phyloP scores from a whole-genome alignment of 106 monocot genomes.

The Dendrobium chrysotoxum region DNA sequence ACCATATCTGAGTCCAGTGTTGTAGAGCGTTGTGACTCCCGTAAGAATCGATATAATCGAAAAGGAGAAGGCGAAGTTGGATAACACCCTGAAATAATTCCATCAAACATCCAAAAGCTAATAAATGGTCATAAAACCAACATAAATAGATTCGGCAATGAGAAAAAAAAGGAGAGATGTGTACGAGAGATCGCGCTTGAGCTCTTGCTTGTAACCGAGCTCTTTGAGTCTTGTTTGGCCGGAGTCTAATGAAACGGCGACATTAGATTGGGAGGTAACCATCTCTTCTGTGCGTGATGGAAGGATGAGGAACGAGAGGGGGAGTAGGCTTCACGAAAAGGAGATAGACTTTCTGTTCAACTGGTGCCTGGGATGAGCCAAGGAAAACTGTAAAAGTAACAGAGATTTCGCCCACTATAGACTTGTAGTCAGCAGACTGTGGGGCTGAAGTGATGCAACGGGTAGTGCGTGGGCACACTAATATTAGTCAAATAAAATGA shows the following conservation, averaged over 20 bases:
- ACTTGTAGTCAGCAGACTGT: too few species aligned
- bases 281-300: background rate
- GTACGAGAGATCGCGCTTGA: conserved; percentile 92
- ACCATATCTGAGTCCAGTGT: conserved; percentile 66
- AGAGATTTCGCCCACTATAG: too few species aligned
- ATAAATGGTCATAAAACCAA: too few species aligned
- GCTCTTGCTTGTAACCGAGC: conserved; percentile 95
- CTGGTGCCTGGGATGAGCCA: too few species aligned
- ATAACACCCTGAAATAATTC: conserved; percentile 39
- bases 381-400: too few species aligned
- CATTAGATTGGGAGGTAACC: background rate
- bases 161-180: background rate
- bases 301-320: background rate
- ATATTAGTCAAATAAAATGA: too few species aligned
- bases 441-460: too few species aligned
- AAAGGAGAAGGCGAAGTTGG: conserved; percentile 85
- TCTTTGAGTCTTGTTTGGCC: conserved; percentile 52
- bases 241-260: conserved; percentile 15
- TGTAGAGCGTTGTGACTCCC: conserved; percentile 84
- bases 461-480: too few species aligned
- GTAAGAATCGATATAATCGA: conserved; percentile 85
- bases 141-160: background rate
- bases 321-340: background rate
- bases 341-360: too few species aligned
- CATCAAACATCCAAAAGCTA: background rate